Evolutionary conservation across 768 basidiomycete genomes (phyloP), one percentile per base, ranked within the genome.

Genomic region (Mycena epipterygia): DNA sequence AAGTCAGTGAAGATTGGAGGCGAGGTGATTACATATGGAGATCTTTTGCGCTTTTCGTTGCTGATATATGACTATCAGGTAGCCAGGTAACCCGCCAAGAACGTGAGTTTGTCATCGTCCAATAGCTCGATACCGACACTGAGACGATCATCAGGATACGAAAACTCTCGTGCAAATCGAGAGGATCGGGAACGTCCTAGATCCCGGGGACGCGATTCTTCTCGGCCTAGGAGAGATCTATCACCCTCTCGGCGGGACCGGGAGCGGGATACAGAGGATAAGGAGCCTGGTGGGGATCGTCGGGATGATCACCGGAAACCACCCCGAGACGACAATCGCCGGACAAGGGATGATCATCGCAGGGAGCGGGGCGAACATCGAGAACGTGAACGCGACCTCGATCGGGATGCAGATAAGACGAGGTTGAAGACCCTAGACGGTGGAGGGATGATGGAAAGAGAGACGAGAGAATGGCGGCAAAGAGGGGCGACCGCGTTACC

Each of bases 401-500:
- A 79, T 44, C 63, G 72, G 33, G 75, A 88, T 62, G 55, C 76
- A 32, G 87, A 87, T 30, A 84, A 23, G 89, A 89, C 39, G 90
- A 90, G 19, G 80, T 81, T 11, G 93, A 94, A 49, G 92, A 94
- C 73, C 82, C 90, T 29, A 85, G 94, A 60, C 89, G 90, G 68
- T 95, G 93, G 93, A 85, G 92, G 74, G 93, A 95, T 76, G 93
- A 95, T 73, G 93, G 93, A 19, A 92, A 89, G 78, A 87, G 93
- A 53, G 93, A 95, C 48, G 93, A 95, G 75, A 85, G 93, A 37
- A 76, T 94, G 64, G 87, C 90, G 46, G 84, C 89, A 23, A 85
- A 92, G 61, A 87, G 92, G 66, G 84, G 88, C 65, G 86, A 87
- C 48, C 86, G 55, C 4, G 35, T 14, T 39, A n/a, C 35, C 23